A percentile compares a stretch with the other conserved stretches of the same genome.
Conservation (phyloP, 768 basidiomycete species). For the Hypholoma fasciculare region DNA sequence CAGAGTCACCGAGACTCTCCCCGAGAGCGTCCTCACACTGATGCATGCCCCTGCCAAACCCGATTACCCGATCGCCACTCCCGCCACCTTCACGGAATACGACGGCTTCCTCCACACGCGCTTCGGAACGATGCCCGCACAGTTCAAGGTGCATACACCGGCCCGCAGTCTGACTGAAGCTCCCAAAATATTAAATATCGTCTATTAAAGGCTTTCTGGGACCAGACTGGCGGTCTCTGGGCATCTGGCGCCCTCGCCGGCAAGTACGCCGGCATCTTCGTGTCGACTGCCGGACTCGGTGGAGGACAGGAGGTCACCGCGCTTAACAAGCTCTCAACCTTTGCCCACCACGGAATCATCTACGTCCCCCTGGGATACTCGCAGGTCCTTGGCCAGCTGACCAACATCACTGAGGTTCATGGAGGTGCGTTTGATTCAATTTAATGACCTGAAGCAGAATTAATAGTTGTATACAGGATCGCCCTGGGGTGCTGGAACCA, state of each 20-base stretch:
- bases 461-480: slow-evolving; percentile 44
- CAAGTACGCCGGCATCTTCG: slow-evolving; percentile 70
- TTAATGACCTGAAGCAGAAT: not conserved
- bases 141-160: slow-evolving; percentile 60
- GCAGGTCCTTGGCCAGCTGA: slow-evolving; percentile 25
- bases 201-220: slow-evolving; percentile 67
- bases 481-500: slow-evolving; percentile 81
- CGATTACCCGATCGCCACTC: slow-evolving; percentile 65
- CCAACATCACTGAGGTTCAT: slow-evolving; percentile 51
- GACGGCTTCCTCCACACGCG: slow-evolving; percentile 81
- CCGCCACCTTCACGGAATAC: slow-evolving; percentile 52
- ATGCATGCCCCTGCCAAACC: slow-evolving; percentile 76
- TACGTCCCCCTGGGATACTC: slow-evolving; percentile 40
- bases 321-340: slow-evolving; percentile 44
- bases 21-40: slow-evolving; percentile 60
- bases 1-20: slow-evolving; percentile 80
- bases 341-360: slow-evolving; percentile 62
- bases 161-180: not conserved
- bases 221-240: slow-evolving; percentile 71
- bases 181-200: not conserved
- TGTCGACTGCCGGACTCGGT: slow-evolving; percentile 63
- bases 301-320: slow-evolving; percentile 70
- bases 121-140: slow-evolving; percentile 78
- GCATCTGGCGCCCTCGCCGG: slow-evolving; percentile 52
- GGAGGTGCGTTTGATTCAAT: slow-evolving; percentile 45